phyloP scores from a whole-genome alignment of 805 yeast genomes.

The Sugiyamaella mastotermitis region DNA sequence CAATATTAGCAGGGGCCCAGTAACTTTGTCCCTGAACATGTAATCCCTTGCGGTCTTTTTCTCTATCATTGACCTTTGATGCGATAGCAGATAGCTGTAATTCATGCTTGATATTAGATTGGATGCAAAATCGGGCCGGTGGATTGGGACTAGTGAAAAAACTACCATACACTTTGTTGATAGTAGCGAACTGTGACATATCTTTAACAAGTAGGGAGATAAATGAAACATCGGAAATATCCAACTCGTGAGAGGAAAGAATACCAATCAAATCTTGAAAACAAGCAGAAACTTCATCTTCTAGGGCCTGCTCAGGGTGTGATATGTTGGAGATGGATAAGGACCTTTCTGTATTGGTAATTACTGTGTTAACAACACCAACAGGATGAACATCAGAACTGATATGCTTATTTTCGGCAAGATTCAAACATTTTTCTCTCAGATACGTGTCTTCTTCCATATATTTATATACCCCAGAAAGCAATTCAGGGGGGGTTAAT shows the following conservation, averaged over 20 bases:
- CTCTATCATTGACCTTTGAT: constrained; percentile 6
- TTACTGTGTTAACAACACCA: not conserved
- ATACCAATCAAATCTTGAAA: constrained; percentile 10
- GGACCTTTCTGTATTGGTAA: not conserved
- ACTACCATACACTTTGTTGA: constrained; percentile 56
- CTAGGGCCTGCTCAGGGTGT: constrained; percentile 2
- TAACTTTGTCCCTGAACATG: constrained; percentile 91
- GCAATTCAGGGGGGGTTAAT: constrained; percentile 29
- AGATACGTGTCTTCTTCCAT: not conserved
- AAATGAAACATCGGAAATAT: constrained; percentile 43
- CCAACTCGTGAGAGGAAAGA: constrained; percentile 3
- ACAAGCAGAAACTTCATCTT: constrained; percentile 14
- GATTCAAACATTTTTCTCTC: too few species aligned
- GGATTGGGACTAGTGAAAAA: constrained; percentile 56
- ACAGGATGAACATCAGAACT: not conserved
- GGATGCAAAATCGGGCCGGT: constrained; percentile 84
- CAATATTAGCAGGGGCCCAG: constrained; percentile 98
- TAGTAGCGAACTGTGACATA: constrained; percentile 56
- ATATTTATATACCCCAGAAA: constrained; percentile 18
- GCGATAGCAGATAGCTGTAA: constrained; percentile 60
- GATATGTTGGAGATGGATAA: not conserved
- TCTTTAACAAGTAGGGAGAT: constrained; percentile 55
- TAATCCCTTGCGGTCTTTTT: too few species aligned
- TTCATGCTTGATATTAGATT: constrained; percentile 39
- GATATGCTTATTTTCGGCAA: not conserved